phyloP scores from a whole-genome alignment of 2,329 filamentous ascomycete species.

The Blumeria graminis region DNA sequence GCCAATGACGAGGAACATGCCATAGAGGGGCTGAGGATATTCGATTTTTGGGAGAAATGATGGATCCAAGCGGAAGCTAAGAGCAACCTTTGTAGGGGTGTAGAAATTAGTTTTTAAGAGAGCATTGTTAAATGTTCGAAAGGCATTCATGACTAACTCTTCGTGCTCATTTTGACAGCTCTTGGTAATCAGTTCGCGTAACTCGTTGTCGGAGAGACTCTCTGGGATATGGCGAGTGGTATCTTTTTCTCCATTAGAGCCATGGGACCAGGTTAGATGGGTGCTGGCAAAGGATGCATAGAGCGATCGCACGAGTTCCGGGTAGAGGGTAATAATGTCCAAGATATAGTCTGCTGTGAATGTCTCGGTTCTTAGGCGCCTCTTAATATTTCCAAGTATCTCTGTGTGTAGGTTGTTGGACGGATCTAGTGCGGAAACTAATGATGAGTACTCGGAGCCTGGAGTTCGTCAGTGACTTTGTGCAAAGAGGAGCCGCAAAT shows the following conservation, averaged over 20 bases:
- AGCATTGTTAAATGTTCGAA: constrained; percentile 82
- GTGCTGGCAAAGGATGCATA: constrained; percentile 82
- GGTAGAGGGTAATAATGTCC: constrained; percentile 85
- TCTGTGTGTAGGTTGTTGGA: constrained; percentile 64
- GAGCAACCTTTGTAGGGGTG: constrained; percentile 90
- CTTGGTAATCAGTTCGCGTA: constrained; percentile 55
- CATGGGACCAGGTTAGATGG: constrained; percentile 37
- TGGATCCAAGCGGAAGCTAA: constrained; percentile 86
- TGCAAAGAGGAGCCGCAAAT: not conserved
- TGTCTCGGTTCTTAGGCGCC: constrained; percentile 79
- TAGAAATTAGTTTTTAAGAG: constrained; percentile 89
- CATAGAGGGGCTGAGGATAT: constrained; percentile 81
- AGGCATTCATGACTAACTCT: constrained; percentile 91
- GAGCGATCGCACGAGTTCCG: constrained; percentile 60
- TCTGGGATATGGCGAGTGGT: constrained; percentile 33
- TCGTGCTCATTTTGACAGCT: constrained; percentile 85
- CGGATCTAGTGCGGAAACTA: constrained; percentile 55
- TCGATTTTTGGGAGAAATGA: constrained; percentile 74
- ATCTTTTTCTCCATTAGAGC: constrained; percentile 26
- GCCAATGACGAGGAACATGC: constrained; percentile 96
- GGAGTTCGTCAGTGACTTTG: not conserved
- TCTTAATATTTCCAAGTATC: constrained; percentile 82
- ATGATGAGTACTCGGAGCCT: constrained; percentile 65
- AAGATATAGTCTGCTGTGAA: constrained; percentile 97
- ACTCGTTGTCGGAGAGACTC: constrained; percentile 48